Base-by-base conservation (phyloP, 2,329 filamentous ascomycete genomes). In the Microdochium bolleyi region DNA sequence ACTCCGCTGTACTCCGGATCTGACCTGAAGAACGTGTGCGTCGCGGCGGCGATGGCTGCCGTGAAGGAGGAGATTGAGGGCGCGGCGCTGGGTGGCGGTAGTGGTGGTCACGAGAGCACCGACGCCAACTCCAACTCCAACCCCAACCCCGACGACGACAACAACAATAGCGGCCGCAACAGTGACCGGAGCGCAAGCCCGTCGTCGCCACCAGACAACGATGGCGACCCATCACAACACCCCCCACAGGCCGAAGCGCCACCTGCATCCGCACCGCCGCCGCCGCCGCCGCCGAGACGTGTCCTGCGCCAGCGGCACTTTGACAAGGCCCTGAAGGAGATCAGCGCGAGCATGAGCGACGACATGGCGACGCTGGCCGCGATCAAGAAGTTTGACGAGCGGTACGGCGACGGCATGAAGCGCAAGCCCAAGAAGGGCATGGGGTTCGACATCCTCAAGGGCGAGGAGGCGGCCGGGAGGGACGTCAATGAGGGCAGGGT, bases 381-480 rank as follows among this genome's bases (percentile, higher is more conserved):
- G 13, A 96, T 99, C 62, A 82, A 89, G 61, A 95, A 95, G 70
- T 99, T 97, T 64, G 94, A 99, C 65, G 89, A 96, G 71, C 88
- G 92, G 67, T 99, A 92, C 67, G 92, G 94, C 24, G 91, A 96
- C 65, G 80, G 86, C 34, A 86, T 83, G 60, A 79, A 82, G 64
- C 82, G 80, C 65, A 84, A 80, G 68, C 82, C 72, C 62, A 69
- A 68, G 52, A 73, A 71, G 55, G 69, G 66, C 7, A 80, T 87
- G 70, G 84, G 84, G 1, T 87, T 87, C 61, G 81, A 74, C 50
- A 71, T 78, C 2, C 62, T 72, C 3, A 21, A 19, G 13, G 24
- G 13, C 22, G 14, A 9, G 10, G 48, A 21, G 5, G 13, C 24
- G 8, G 62, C 67, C 0, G 73, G 67, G 16, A 64, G 61, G 22